Evolutionary conservation across 2,329 filamentous ascomycete genomes (phyloP), one percentile per base, ranked within the genome.

Genomic region (Alternaria tenuissima): DNA sequence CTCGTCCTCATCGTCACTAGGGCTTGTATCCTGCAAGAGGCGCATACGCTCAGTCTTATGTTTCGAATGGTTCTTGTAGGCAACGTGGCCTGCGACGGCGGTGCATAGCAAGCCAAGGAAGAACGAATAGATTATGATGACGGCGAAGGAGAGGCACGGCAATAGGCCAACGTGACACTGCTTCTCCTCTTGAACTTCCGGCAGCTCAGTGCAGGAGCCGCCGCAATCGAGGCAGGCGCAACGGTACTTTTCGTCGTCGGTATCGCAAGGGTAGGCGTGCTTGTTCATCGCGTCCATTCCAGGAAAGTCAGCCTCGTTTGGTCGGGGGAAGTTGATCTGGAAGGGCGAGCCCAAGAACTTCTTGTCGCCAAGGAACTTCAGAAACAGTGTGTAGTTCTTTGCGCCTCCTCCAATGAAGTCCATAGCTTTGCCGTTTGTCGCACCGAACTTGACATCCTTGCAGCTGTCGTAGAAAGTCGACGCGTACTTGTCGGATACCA

Each of bases 381-480:
- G 82, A 69, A 99, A 91, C 42, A 91, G 87, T 0, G 88, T 88
- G 77, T 94, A 96, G 76, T 97, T 92, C 79, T 94, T 94, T 12
- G 95, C 95, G 16, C 94, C 94, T 16, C 95, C 95, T 32, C 95
- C 96, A 62, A 99, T 98, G 70, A 99, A 89, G 70, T 94, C 91
- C 87, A 99, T 99, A 16, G 94, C 95, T 72, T 91, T 93, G 62
- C 92, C 91, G 75, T 97, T 97, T 42, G 94, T 94, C 7, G 94
- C 91, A 36, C 95, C 95, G 73, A 98, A 97, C 76, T 99, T 99
- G 80, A 99, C 94, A 78, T 99, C 93, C 80, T 98, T 98, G 83
- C 95, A 99, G 81, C 95, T 99, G 79, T 97, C 87, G 77, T 94
- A 99, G 81, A 99, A 96, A 1, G 91, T 93, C 8, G 87, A 85